Base-by-base conservation (phyloP, 441 rosid species). In the Omphalea diandra region DNA sequence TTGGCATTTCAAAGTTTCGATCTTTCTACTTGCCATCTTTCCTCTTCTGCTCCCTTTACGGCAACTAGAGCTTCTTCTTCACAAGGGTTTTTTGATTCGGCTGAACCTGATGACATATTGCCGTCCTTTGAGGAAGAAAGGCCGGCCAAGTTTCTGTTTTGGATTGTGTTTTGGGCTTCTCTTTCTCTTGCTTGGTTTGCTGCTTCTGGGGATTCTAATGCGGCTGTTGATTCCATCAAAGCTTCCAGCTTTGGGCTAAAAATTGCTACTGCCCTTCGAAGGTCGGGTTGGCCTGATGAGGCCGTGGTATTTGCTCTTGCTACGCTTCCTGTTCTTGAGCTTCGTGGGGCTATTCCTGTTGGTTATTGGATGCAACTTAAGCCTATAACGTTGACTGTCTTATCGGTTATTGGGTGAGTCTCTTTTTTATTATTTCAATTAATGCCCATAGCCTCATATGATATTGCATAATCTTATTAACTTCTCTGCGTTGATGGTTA, bases 351-450 rank as follows among this genome's bases (percentile, higher is more conserved):
- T 35, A 91, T 90, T 47, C 97, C 97, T 5, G 97, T 91, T 47
- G 98, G 98, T 67, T 91, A 94, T 68, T 91, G 98, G 98, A 81
- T 94, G 97, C 90, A 88, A 65, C 93, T 94, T 22, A 84, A 83
- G 41, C 97, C 97, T 22, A 29, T 22, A 0, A 62, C 68, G 65
- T 80, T 91, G 53, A 94, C 94, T 2, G 68, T 79, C 68, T 76
- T 83, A 68, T 81, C 97, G 65, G 75, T 91, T 76, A 32, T 87
- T 68, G 98, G 97, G 97, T 94, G 65, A 80, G 94, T 81, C 58
- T 46, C 36, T 7, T 40, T 69, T 65, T 38, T 33, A 53, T 60
- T 53, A 53, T 47, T 70, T 26, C 38, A 32, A 18, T 71, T 10
- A 50, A 49, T 61, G 17, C 59, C 40, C 54, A n/a, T n/a, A n/a